These are phyloP conservation scores for Mortierella sp. DNA, from an alignment of 371 early-diverging fungal species.

Conservation along the genomic window DNA sequence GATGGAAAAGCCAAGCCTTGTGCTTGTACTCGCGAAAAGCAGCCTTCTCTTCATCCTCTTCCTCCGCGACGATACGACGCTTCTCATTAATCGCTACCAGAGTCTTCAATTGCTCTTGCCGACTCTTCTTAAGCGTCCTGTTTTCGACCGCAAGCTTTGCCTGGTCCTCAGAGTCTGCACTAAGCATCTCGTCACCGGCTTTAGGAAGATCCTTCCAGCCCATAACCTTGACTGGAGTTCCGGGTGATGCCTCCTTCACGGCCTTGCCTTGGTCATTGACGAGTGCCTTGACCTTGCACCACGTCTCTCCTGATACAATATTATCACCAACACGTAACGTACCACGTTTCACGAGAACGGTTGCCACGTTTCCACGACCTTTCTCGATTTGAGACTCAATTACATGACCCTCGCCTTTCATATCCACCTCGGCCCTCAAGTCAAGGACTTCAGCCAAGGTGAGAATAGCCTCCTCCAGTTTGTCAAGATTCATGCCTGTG, in stretches of 20 bases:
- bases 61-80: slow-evolving; percentile 67
- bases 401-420: slow-evolving; percentile 83
- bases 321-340: slow-evolving; percentile 80
- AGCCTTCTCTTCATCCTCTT: slow-evolving; percentile 70
- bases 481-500: slow-evolving; percentile 87
- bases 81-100: slow-evolving; percentile 84
- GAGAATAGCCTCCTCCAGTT: slow-evolving; percentile 88
- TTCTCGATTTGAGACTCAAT: slow-evolving; percentile 91
- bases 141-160: slow-evolving; percentile 84
- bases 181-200: slow-evolving; percentile 90
- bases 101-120: slow-evolving; percentile 70
- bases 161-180: slow-evolving; percentile 74
- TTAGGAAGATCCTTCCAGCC: slow-evolving; percentile 95
- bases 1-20: slow-evolving; percentile 76
- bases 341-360: slow-evolving; percentile 89
- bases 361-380: slow-evolving; percentile 87
- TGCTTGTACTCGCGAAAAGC: slow-evolving; percentile 67
- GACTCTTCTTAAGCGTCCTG: slow-evolving; percentile 69
- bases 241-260: slow-evolving; percentile 86
- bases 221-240: slow-evolving; percentile 86
- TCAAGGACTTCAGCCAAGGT: slow-evolving; percentile 89
- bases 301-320: slow-evolving; percentile 86
- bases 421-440: slow-evolving; percentile 81
- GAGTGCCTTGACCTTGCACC: slow-evolving; percentile 91
- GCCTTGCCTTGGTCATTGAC: slow-evolving; percentile 79